phyloP scores from a whole-genome alignment of 441 rosid species.

The Aleurites moluccanus region DNA sequence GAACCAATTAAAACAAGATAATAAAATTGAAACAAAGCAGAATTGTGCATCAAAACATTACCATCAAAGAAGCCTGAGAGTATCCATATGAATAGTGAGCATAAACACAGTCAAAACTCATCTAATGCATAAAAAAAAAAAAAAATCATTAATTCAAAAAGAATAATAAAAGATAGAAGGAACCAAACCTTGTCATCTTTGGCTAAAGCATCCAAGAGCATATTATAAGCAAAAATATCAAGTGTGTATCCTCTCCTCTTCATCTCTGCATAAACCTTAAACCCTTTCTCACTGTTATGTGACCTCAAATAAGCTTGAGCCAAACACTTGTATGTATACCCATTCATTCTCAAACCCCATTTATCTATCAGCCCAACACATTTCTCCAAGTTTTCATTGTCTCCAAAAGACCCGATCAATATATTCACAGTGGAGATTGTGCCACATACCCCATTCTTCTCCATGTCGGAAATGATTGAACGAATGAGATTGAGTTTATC shows the following conservation, averaged over 20 bases:
- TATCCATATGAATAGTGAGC: too few species aligned
- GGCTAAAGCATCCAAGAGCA: constrained; percentile 87
- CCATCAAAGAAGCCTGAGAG: too few species aligned
- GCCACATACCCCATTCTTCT: constrained; percentile 48
- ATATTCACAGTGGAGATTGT: constrained; percentile 79
- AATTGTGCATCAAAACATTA: too few species aligned
- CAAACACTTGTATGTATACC: constrained; percentile 77
- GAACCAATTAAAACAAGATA: not conserved
- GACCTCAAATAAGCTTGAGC: constrained; percentile 83
- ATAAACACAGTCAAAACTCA: not conserved
- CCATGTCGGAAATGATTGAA: constrained; percentile 55
- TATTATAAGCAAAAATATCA: constrained; percentile 79
- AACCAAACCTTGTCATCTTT: constrained; percentile 65
- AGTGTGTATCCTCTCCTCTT: constrained; percentile 64
- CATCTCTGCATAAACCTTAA: constrained; percentile 62
- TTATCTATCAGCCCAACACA: constrained; percentile 57
- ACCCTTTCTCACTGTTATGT: constrained; percentile 49
- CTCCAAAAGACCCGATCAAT: constrained; percentile 64
- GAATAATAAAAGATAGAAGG: constrained; percentile 6
- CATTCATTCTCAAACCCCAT: constrained; percentile 79
- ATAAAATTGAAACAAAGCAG: not conserved
- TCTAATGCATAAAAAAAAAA: not conserved
- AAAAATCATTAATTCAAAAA: not conserved
- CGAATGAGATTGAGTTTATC: constrained; percentile 49
- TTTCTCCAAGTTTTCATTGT: constrained; percentile 49